phyloP scores from a whole-genome alignment of 768 basidiomycete genomes.

The Hygrocybe coccinea region DNA sequence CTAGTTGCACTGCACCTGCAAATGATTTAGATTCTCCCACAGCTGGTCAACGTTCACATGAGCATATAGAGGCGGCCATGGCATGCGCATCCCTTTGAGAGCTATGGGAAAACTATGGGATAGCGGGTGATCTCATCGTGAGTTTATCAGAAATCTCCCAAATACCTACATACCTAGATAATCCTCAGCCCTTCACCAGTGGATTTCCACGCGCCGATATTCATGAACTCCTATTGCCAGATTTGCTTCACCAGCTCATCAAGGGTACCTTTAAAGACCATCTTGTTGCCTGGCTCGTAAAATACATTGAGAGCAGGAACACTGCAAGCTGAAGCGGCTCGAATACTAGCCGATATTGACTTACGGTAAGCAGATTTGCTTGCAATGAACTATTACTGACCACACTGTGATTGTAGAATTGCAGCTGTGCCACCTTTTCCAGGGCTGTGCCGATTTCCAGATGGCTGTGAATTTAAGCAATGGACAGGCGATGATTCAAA shows the following conservation, averaged over 20 bases:
- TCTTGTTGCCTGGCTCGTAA: conserved; percentile 29
- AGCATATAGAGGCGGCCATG: conserved; percentile 19
- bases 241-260: conserved; percentile 34
- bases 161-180: neutral
- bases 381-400: too few species aligned
- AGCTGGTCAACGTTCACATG: conserved; percentile 12
- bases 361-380: neutral
- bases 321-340: conserved; percentile 11
- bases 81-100: conserved; percentile 11
- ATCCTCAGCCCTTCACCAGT: conserved; percentile 3
- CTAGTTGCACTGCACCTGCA: conserved; percentile 22
- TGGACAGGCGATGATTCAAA: conserved; percentile 14
- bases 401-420: conserved; percentile 4
- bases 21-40: conserved; percentile 24
- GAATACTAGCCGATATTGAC: conserved; percentile 31
- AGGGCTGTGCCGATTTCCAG: conserved; percentile 5
- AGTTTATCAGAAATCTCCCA: neutral
- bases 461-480: conserved; percentile 10
- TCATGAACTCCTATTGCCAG: conserved; percentile 28
- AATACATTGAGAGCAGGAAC: conserved; percentile 22
- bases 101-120: conserved; percentile 32
- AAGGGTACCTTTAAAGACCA: conserved; percentile 39
- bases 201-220: conserved; percentile 33
- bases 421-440: conserved; percentile 8
- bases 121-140: conserved; percentile 30